Evolutionary conservation across 345 rosid species (phyloP).

Genomic region (Hirschfeldia incana): DNA sequence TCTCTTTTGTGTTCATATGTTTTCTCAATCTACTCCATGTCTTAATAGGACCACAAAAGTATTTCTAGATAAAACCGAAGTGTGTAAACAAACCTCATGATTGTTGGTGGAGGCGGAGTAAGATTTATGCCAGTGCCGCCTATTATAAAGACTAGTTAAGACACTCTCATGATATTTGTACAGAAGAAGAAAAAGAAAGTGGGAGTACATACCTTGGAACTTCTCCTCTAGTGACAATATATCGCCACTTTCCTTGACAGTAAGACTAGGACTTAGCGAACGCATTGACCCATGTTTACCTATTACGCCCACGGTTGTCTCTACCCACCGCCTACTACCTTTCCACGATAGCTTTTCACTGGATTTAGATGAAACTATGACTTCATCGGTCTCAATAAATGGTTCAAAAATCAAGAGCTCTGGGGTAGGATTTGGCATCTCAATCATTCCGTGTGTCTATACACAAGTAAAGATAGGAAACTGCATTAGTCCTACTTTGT

Average conservation of each 20-base stretch:
- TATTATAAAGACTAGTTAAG: conserved; percentile 26
- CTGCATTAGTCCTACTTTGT: conserved; percentile 3
- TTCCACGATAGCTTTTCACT: conserved; percentile 60
- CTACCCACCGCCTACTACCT: conserved; percentile 81
- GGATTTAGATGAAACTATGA: conserved; percentile 62
- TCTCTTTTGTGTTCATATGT: not conserved
- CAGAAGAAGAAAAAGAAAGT: not conserved
- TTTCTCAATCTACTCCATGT: not conserved
- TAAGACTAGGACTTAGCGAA: conserved; percentile 82
- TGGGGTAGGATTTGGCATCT: conserved; percentile 94
- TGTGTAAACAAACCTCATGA: conserved; percentile 64
- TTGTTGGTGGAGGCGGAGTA: conserved; percentile 87
- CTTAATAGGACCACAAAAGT: not conserved
- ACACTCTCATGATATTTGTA: not conserved
- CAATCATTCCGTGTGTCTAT: conserved; percentile 89
- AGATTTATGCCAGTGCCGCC: conserved; percentile 99
- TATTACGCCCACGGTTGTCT: conserved; percentile 83
- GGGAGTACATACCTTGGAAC: conserved; percentile 66
- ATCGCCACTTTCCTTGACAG: conserved; percentile 90
- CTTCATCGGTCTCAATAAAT: conserved; percentile 86
- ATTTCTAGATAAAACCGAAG: not conserved
- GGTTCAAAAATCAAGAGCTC: conserved; percentile 83
- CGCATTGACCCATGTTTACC: conserved; percentile 76
- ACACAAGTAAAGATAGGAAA: conserved; percentile 4
- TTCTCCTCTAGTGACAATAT: conserved; percentile 94